Evolutionary conservation across 2,329 filamentous ascomycete species (phyloP).

Genomic region (Aspergillus uvarum): DNA sequence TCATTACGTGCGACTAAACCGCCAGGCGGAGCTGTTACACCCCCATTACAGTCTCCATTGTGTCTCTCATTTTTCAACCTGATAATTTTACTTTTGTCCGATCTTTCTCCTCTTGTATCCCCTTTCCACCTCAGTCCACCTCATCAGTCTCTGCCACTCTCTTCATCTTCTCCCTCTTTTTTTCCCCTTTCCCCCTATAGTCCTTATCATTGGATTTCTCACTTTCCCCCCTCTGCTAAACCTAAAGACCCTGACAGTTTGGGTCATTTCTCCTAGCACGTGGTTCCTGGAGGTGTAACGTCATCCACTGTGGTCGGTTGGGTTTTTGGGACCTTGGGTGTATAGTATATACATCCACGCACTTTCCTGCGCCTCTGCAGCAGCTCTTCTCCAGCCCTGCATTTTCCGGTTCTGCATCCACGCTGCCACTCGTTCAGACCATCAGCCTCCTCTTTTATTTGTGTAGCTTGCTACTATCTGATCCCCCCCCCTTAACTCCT

Average conservation of each 20-base stretch:
- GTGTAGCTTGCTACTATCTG: not conserved
- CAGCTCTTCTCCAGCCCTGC: not conserved
- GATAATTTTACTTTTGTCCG: not conserved
- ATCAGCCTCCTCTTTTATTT: not conserved
- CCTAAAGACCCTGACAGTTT: not conserved
- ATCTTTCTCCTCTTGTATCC: not conserved
- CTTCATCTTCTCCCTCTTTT: not conserved
- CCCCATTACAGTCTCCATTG: not conserved
- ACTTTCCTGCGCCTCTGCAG: not conserved
- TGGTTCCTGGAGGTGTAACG: slow-evolving; percentile 3
- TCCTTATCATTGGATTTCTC: not conserved
- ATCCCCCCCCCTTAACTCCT: not conserved
- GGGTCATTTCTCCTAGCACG: not conserved
- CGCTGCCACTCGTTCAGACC: not conserved
- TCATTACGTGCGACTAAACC: not conserved
- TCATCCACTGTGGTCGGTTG: not conserved
- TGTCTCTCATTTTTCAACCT: no score
- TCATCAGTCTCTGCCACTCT: not conserved
- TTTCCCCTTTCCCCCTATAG: not conserved
- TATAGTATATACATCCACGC: not conserved
- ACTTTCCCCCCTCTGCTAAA: not conserved
- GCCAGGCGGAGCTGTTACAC: no score
- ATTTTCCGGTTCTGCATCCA: not conserved
- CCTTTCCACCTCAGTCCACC: not conserved
- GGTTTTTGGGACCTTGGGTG: not conserved